Percentiles rank a stretch among this genome's conserved stretches.
These are phyloP conservation scores for Acanthamoeba triangularis DNA, from an alignment of 208 protist species.

Conservation along the genomic window DNA sequence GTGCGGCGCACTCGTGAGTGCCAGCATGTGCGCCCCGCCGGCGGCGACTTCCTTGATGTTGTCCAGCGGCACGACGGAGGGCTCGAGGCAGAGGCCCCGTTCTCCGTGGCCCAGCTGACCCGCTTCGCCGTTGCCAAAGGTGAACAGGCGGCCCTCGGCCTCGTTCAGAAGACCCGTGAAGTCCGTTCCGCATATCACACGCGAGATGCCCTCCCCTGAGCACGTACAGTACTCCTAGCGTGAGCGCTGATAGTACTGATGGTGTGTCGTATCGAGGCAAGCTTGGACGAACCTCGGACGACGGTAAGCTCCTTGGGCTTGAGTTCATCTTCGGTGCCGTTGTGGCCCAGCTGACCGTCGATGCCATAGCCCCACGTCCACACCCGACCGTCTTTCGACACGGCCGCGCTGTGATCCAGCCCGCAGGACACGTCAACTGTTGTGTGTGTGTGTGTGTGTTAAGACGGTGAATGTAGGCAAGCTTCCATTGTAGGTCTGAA, in stretches of 20 bases:
- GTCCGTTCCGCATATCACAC: neutral
- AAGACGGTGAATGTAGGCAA: neutral
- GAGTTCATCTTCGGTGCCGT: constrained; percentile 13
- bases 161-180: neutral
- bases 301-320: neutral
- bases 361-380: neutral
- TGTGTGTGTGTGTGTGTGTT: too few relatives aligned
- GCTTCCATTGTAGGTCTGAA: neutral
- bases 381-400: neutral
- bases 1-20: neutral
- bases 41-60: constrained; percentile 1
- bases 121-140: constrained; percentile 39
- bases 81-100: neutral
- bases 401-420: neutral
- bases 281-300: neutral
- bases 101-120: constrained; percentile 28
- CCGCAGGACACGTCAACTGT: neutral
- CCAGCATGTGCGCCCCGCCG: constrained; percentile 7
- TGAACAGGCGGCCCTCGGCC: neutral
- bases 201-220: neutral
- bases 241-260: neutral
- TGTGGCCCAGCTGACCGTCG: constrained; percentile 33
- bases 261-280: neutral
- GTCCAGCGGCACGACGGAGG: neutral
- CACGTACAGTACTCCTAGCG: neutral